Evolutionary conservation across 2,329 filamentous ascomycete species (phyloP).

Genomic region (Blastomyces percursus): DNA sequence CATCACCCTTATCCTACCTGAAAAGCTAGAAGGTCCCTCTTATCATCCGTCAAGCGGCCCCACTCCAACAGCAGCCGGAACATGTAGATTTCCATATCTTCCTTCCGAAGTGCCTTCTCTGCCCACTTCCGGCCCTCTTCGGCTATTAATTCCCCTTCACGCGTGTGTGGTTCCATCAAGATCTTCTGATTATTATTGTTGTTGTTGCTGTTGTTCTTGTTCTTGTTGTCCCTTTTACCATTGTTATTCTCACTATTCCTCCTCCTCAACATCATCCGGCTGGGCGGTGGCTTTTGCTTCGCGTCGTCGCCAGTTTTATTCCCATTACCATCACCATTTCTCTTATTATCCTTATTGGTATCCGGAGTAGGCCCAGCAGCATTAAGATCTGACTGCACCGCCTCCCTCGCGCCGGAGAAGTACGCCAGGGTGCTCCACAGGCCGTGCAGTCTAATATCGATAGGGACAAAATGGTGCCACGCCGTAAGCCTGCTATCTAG

Average conservation of each 20-base stretch:
- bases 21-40: constrained; percentile 39
- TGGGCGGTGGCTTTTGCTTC: constrained; percentile 10
- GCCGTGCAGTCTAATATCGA: constrained; percentile 62
- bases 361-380: constrained; percentile 23
- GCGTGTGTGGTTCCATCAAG: constrained; percentile 41
- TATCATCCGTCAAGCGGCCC: constrained; percentile 57
- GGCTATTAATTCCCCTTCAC: constrained; percentile 55
- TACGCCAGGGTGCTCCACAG: constrained; percentile 65
- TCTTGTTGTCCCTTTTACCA: neutral
- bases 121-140: constrained; percentile 57
- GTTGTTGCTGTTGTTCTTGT: neutral
- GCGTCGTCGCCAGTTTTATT: neutral
- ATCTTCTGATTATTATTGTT: constrained; percentile 23
- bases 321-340: neutral
- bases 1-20: neutral
- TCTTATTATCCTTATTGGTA: constrained; percentile 19
- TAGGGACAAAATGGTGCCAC: constrained; percentile 71
- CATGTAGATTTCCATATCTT: constrained; percentile 72
- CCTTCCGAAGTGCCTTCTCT: constrained; percentile 49
- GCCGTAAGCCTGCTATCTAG: constrained; percentile 61
- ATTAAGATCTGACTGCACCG: constrained; percentile 11
- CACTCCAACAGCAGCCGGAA: constrained; percentile 70
- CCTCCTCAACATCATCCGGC: constrained; percentile 36
- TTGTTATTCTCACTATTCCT: constrained; percentile 29
- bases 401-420: constrained; percentile 49